Conservation (phyloP, 805 yeast species). For the Pichia deserticola region DNA sequence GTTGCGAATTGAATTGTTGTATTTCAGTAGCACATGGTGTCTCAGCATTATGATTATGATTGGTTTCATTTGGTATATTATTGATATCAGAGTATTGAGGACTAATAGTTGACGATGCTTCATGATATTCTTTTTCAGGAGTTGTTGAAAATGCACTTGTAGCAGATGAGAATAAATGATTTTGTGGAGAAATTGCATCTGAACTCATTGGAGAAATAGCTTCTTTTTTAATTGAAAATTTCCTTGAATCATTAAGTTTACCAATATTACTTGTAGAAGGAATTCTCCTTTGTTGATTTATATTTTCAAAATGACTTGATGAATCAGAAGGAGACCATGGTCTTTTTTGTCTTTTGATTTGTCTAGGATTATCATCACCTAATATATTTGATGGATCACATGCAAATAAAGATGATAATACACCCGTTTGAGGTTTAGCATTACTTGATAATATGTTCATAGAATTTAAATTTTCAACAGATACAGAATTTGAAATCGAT, state of each 20-base stretch:
- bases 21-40: no score
- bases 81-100: background rate
- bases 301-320: constrained; percentile 20
- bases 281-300: constrained; percentile 19
- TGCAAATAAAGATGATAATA: constrained; percentile 7
- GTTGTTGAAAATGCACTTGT: constrained; percentile 27
- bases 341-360: constrained; percentile 27
- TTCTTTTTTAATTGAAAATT: constrained; percentile 19
- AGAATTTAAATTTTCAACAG: background rate
- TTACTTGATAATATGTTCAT: background rate
- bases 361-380: constrained; percentile 12
- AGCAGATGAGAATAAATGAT: constrained; percentile 23
- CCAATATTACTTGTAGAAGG: constrained; percentile 7
- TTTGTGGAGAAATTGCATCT: constrained; percentile 27
- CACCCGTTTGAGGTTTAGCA: constrained; percentile 1
- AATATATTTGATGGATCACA: constrained; percentile 11
- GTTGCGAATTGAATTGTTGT: no score
- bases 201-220: constrained; percentile 26
- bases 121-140: constrained; percentile 22
- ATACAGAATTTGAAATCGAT: background rate
- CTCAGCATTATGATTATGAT: no score
- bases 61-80: background rate
- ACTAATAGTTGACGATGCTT: background rate
- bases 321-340: constrained; percentile 25
- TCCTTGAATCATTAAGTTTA: constrained; percentile 1